phyloP scores from a whole-genome alignment of 2,329 filamentous ascomycete genomes.

The Delphinella strobiligena region DNA sequence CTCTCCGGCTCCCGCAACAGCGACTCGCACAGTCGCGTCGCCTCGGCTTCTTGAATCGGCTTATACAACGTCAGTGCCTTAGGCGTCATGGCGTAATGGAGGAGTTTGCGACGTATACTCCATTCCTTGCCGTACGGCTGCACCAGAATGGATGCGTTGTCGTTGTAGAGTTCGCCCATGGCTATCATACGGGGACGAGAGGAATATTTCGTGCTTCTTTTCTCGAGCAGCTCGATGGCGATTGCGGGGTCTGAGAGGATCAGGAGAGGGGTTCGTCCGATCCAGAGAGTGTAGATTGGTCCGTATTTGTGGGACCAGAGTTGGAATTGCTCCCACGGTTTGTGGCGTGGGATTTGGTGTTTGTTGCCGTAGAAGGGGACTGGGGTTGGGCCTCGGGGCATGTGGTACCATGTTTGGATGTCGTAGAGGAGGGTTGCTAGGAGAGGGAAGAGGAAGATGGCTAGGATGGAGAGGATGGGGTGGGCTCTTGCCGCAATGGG shows the following conservation, averaged over 20 bases:
- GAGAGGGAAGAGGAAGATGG: slow-evolving; percentile 9
- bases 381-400: slow-evolving; percentile 36
- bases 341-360: slow-evolving; percentile 18
- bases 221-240: slow-evolving; percentile 34
- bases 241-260: slow-evolving; percentile 33
- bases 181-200: slow-evolving; percentile 33
- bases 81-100: slow-evolving; percentile 33
- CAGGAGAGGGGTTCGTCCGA: slow-evolving; percentile 33
- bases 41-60: slow-evolving; percentile 38
- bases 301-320: slow-evolving; percentile 34
- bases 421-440: slow-evolving; percentile 19
- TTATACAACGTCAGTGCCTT: slow-evolving; percentile 33
- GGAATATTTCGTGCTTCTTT: slow-evolving; percentile 32
- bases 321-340: slow-evolving; percentile 30
- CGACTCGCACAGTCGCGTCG: slow-evolving; percentile 31
- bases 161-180: slow-evolving; percentile 34
- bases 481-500: slow-evolving; percentile 3
- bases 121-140: slow-evolving; percentile 39
- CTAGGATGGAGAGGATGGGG: slow-evolving; percentile 17
- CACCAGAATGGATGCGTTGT: slow-evolving; percentile 33
- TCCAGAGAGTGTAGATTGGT: slow-evolving; percentile 37
- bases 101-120: slow-evolving; percentile 30
- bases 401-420: slow-evolving; percentile 22
- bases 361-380: slow-evolving; percentile 35
- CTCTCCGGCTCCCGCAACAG: slow-evolving; percentile 27